phyloP scores from a whole-genome alignment of 2,329 filamentous ascomycete species.

The Calonectria pseudoreteaudii region DNA sequence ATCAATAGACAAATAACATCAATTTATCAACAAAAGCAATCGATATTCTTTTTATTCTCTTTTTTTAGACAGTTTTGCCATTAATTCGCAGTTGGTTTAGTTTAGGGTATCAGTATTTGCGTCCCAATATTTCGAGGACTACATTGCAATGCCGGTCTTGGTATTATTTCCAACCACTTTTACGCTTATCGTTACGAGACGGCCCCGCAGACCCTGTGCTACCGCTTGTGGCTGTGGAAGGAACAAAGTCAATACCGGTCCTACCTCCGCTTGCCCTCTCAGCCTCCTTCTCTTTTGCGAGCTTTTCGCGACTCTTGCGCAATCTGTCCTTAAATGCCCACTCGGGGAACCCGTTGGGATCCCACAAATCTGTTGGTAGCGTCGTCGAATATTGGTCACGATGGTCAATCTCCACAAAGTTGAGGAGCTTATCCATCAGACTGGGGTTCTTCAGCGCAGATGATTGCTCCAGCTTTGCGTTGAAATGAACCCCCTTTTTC shows the following conservation, averaged over 20 bases:
- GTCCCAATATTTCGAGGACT: background rate
- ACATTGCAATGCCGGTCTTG: background rate
- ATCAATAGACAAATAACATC: background rate
- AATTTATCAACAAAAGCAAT: background rate
- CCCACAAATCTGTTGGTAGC: constrained; percentile 66
- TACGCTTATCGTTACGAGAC: constrained; percentile 47
- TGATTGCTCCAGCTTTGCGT: constrained; percentile 76
- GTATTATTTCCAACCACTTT: constrained; percentile 48
- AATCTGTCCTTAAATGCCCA: constrained; percentile 65
- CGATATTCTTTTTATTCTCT: background rate
- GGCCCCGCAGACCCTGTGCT: constrained; percentile 37
- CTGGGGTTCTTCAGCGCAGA: constrained; percentile 78
- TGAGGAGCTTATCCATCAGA: constrained; percentile 78
- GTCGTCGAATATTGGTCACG: constrained; percentile 76
- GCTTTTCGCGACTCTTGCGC: constrained; percentile 59
- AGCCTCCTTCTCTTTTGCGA: constrained; percentile 58
- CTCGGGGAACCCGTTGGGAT: constrained; percentile 66
- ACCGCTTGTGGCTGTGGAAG: constrained; percentile 41
- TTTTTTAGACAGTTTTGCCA: background rate
- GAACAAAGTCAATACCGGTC: constrained; percentile 63
- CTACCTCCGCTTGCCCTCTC: constrained; percentile 55
- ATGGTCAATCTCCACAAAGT: constrained; percentile 67
- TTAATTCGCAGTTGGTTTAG: background rate
- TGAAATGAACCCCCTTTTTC: constrained; percentile 81
- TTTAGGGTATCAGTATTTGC: background rate